Evolutionary conservation across 2,329 filamentous ascomycete species (phyloP).

Genomic region (Ceratocystis cubensis): DNA sequence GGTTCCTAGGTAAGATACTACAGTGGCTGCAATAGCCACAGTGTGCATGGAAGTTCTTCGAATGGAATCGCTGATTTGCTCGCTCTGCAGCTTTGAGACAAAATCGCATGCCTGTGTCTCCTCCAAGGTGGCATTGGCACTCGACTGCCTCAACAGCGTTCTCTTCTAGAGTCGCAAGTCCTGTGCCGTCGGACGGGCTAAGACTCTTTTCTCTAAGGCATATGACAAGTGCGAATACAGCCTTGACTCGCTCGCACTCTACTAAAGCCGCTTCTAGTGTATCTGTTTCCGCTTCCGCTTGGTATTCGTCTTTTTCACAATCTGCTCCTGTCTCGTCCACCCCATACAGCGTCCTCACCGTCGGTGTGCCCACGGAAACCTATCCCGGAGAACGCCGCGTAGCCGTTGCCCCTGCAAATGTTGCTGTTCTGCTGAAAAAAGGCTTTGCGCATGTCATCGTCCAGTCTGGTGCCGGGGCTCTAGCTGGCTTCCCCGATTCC

Average conservation of each 20-base stretch:
- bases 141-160: background rate
- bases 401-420: constrained; percentile 73
- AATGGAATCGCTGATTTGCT: background rate
- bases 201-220: background rate
- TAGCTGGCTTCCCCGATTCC: constrained; percentile 64
- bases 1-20: background rate
- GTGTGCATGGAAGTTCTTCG: background rate
- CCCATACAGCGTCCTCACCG: constrained; percentile 59
- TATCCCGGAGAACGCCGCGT: constrained; percentile 69
- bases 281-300: background rate
- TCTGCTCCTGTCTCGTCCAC: constrained; percentile 33
- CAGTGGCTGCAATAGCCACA: background rate
- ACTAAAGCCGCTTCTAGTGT: constrained; percentile 27
- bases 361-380: constrained; percentile 71
- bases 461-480: constrained; percentile 65
- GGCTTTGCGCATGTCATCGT: constrained; percentile 67
- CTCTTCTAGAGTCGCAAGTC: background rate
- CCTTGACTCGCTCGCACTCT: constrained; percentile 27
- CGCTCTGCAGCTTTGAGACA: background rate
- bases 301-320: background rate
- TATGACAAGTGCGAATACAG: background rate
- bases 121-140: background rate
- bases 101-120: too few relatives aligned
- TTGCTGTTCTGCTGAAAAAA: constrained; percentile 70
- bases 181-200: too few relatives aligned